These are phyloP conservation scores for Ogataea siamensis DNA, from an alignment of 805 yeast genomes.

Conservation along the genomic window DNA sequence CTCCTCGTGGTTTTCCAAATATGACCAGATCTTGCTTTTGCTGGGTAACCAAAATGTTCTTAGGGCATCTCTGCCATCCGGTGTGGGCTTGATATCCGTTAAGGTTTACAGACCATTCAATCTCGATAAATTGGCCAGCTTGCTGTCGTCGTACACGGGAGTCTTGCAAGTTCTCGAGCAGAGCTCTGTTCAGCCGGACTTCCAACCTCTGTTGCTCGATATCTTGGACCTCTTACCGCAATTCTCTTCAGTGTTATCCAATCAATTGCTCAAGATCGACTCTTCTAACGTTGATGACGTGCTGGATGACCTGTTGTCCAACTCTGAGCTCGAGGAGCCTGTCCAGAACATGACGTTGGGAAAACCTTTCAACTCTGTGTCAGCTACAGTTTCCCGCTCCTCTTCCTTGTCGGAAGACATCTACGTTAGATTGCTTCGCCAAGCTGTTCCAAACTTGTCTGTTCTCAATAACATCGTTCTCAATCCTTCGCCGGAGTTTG, in stretches of 20 bases:
- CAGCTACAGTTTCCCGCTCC: slow-evolving; percentile 15
- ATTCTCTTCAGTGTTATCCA: slow-evolving; percentile 52
- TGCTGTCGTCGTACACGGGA: slow-evolving; percentile 52
- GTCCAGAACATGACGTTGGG: slow-evolving; percentile 66
- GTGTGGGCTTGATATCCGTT: slow-evolving; percentile 50
- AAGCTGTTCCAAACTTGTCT: slow-evolving; percentile 49
- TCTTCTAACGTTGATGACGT: slow-evolving; percentile 41
- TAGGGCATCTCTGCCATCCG: slow-evolving; percentile 12
- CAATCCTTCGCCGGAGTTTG: slow-evolving; percentile 77
- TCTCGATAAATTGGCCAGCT: slow-evolving; percentile 45
- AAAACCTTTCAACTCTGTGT: slow-evolving; percentile 29
- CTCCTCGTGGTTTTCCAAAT: slow-evolving; percentile 25
- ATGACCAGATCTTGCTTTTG: slow-evolving; percentile 49
- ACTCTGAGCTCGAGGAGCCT: slow-evolving; percentile 53
- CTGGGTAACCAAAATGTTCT: slow-evolving; percentile 51
- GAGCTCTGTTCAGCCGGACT: slow-evolving; percentile 39
- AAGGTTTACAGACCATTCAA: slow-evolving; percentile 75
- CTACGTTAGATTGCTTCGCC: slow-evolving; percentile 70
- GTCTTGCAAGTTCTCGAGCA: slow-evolving; percentile 67
- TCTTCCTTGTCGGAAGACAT: slow-evolving; percentile 42
- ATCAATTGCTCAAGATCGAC: slow-evolving; percentile 48
- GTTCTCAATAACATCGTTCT: slow-evolving; percentile 57
- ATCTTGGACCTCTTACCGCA: slow-evolving; percentile 57
- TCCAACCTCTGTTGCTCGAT: slow-evolving; percentile 59
- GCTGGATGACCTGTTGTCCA: slow-evolving; percentile 47